Evolutionary conservation across 1,284 basidiomycete species (phyloP).

Genomic region (Ceratobasidium sp.): DNA sequence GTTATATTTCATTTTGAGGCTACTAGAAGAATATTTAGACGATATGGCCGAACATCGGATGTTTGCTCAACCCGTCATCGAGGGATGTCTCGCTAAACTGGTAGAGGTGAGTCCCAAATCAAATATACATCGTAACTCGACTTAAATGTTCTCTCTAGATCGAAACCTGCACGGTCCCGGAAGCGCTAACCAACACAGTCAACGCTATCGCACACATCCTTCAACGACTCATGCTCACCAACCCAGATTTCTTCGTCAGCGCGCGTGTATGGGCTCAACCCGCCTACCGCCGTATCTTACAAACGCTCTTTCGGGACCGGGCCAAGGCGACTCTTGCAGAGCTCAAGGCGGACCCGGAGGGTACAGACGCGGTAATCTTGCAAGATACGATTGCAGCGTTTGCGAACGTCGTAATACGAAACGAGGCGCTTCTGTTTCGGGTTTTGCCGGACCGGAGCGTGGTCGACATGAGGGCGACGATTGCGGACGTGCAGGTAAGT

Average conservation of each 20-base stretch:
- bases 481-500: slow-evolving; percentile 79
- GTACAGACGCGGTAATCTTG: slow-evolving; percentile 34
- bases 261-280: slow-evolving; percentile 71
- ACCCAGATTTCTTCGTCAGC: slow-evolving; percentile 81
- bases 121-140: neutral
- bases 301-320: slow-evolving; percentile 46
- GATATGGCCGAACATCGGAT: slow-evolving; percentile 78
- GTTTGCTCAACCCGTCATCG: slow-evolving; percentile 74
- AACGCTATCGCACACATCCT: slow-evolving; percentile 36
- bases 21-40: slow-evolving; percentile 84
- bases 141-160: slow-evolving; percentile 48
- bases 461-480: slow-evolving; percentile 71
- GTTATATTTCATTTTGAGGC: slow-evolving; percentile 81
- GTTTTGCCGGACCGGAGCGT: slow-evolving; percentile 73
- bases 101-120: slow-evolving; percentile 69
- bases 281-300: slow-evolving; percentile 42
- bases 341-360: slow-evolving; percentile 49
- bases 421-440: slow-evolving; percentile 82
- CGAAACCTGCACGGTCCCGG: slow-evolving; percentile 29
- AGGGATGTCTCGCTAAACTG: slow-evolving; percentile 76
- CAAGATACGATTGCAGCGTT: slow-evolving; percentile 61
- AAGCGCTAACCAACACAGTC: slow-evolving; percentile 48
- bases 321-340: slow-evolving; percentile 43
- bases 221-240: slow-evolving; percentile 73
- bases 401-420: slow-evolving; percentile 74